Conservation (phyloP, 1,284 basidiomycete species). For the Tilletia indica region DNA sequence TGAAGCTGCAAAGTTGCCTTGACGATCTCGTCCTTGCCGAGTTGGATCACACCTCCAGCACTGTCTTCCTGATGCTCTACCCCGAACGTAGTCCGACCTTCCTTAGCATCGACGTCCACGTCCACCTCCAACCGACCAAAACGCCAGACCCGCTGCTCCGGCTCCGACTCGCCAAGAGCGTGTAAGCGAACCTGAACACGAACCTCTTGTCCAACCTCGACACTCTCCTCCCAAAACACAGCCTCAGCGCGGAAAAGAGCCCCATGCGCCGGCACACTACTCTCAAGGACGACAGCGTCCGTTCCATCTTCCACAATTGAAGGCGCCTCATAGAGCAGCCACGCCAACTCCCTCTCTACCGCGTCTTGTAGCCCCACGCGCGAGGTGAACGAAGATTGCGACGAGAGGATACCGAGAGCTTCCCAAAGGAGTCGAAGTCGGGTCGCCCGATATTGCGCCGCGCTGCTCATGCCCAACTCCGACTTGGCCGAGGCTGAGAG, state of each 20-base stretch:
- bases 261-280: constrained; percentile 5
- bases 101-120: not conserved
- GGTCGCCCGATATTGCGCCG: not conserved
- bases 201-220: not conserved
- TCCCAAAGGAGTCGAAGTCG: constrained; percentile 3
- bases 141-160: not conserved
- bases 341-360: not conserved
- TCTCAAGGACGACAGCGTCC: constrained; percentile 5
- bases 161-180: not conserved
- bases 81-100: not conserved
- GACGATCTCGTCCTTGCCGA: not conserved
- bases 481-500: not conserved
- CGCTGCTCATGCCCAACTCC: not conserved
- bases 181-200: not conserved
- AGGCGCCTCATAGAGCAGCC: not conserved
- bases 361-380: not conserved
- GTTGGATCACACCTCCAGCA: not conserved
- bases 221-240: not conserved
- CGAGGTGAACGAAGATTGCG: not conserved
- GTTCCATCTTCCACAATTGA: too few relatives aligned
- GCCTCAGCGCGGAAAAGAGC: not conserved
- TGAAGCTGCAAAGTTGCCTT: constrained; percentile 3
- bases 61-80: not conserved
- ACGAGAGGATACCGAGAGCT: not conserved
- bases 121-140: not conserved